Base-by-base conservation (phyloP, 768 basidiomycete species). In the Chiua virens region DNA sequence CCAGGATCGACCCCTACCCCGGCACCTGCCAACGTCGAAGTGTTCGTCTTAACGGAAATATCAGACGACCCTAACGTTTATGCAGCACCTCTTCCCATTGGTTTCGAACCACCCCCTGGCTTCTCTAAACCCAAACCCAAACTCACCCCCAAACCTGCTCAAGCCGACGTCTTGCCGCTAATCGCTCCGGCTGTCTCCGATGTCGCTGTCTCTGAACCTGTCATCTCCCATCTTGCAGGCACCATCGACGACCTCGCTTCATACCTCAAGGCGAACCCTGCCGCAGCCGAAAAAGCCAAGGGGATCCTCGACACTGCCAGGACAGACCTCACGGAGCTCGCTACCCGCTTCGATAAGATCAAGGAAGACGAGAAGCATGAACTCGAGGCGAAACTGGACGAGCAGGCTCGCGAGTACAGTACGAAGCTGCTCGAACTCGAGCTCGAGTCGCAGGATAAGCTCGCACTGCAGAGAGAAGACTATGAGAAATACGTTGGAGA, bases 91-190 rank as follows among this genome's bases (percentile, higher is more conserved):
- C 76, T 98, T 21, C 97, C 96, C n/a, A 71, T 99, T 45, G 96
- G 94, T 13, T 92, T 90, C 66, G 94, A 98, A 68, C 92, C 88
- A 10, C 95, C 96, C 30, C 92, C 92, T 21, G 96, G 96, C 18
- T 98, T 83, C 68, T 75, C 79, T 49, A 78, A 84, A 35, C 84
- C 89, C 13, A 57, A 73, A 20, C 76, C 83, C 18, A 71, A 73
- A 20, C 76, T 83, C 18, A 71, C 79, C 27, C 81, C 65, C n/a
- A 70, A 71, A 53, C 42, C 69, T 5, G 53, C 60, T 3, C 63
- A 69, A 20, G 39, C 64, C 7, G 56, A 56, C 5, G 75, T 72
- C 1, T 79, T 98, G 10, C 92, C 94, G 40, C 80, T 91, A 20
- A 75, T 98, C 52, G 87, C 90, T 2, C 92, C 94, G 1, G 79